Evolutionary conservation across 495 filamentous ascomycete species (phyloP).

Genomic region (Penicillium paradoxum): DNA sequence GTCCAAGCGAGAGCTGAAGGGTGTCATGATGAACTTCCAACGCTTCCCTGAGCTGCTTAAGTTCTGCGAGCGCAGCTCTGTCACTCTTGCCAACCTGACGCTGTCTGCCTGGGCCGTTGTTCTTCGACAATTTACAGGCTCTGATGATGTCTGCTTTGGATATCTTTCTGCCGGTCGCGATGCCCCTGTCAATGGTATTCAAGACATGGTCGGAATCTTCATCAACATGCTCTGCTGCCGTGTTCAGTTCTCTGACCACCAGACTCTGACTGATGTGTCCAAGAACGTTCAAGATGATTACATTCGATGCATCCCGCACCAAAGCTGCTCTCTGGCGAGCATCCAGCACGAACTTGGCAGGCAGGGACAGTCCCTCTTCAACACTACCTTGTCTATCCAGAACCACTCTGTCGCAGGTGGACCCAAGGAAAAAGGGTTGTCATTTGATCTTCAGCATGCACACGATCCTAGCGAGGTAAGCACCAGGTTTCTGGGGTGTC

Average conservation of each 20-base stretch:
- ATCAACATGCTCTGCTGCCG: conserved; percentile 56
- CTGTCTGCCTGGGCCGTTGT: conserved; percentile 56
- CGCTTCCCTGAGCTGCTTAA: conserved; percentile 37
- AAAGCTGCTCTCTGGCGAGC: conserved; percentile 49
- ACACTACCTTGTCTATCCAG: conserved; percentile 54
- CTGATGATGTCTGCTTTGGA: conserved; percentile 56
- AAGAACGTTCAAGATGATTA: conserved; percentile 46
- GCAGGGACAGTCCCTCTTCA: conserved; percentile 49
- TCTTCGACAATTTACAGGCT: conserved; percentile 45
- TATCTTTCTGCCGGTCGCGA: conserved; percentile 48
- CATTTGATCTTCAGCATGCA: conserved; percentile 36
- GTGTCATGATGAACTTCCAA: conserved; percentile 32
- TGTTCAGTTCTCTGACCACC: conserved; percentile 30
- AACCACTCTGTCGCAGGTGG: conserved; percentile 36
- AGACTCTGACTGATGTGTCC: conserved; percentile 39
- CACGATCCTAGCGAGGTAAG: conserved; percentile 48
- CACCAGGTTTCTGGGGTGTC: neutral
- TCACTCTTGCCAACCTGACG: conserved; percentile 49
- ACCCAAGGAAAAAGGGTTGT: conserved; percentile 31
- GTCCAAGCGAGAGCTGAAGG: conserved; percentile 22
- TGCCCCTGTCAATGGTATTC: conserved; percentile 45
- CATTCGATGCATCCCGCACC: conserved; percentile 43
- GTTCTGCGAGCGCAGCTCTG: conserved; percentile 43
- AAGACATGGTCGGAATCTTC: conserved; percentile 51
- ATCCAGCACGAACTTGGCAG: conserved; percentile 53